phyloP scores from a whole-genome alignment of 2,329 filamentous ascomycete genomes.

The Fusarium buharicum region DNA sequence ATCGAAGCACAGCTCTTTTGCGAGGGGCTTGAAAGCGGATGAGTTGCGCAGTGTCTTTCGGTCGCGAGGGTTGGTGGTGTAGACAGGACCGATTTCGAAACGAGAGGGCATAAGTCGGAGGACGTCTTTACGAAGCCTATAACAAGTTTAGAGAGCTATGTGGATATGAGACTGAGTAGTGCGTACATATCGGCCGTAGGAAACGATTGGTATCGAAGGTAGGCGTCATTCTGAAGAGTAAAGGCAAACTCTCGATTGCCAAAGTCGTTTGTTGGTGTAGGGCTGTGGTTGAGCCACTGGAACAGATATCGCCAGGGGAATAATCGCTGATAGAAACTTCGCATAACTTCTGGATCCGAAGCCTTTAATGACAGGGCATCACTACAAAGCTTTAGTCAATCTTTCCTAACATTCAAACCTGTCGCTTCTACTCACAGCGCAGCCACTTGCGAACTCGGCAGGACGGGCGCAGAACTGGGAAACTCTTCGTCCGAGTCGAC shows the following conservation, averaged over 20 bases:
- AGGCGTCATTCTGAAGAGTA: slow-evolving; percentile 90
- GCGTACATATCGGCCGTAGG: slow-evolving; percentile 63
- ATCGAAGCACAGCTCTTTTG: slow-evolving; percentile 98
- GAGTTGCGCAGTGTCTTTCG: slow-evolving; percentile 86
- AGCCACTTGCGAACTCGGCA: slow-evolving; percentile 55
- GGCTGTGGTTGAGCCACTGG: slow-evolving; percentile 97
- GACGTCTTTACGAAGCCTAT: slow-evolving; percentile 87
- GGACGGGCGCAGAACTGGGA: slow-evolving; percentile 59
- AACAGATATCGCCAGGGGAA: slow-evolving; percentile 96
- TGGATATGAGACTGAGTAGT: rapidly evolving
- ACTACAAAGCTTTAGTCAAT: slow-evolving; percentile 39
- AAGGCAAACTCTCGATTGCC: slow-evolving; percentile 95
- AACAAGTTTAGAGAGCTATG: slow-evolving; percentile 10
- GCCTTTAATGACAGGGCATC: slow-evolving; percentile 55
- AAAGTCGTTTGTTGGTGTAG: slow-evolving; percentile 87
- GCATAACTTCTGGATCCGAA: slow-evolving; percentile 86
- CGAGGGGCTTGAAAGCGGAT: slow-evolving; percentile 83
- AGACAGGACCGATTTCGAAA: slow-evolving; percentile 99
- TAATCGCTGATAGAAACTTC: slow-evolving; percentile 92
- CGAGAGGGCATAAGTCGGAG: slow-evolving; percentile 87
- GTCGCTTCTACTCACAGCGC: slow-evolving; percentile 54
- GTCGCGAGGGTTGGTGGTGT: slow-evolving; percentile 92
- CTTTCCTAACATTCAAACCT: not conserved
- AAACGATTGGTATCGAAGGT: slow-evolving; percentile 87
- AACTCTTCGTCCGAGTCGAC: slow-evolving; percentile 71